Evolutionary conservation across 2,329 filamentous ascomycete genomes (phyloP), one percentile per base, ranked within the genome.

Genomic region (Talaromyces sp.): DNA sequence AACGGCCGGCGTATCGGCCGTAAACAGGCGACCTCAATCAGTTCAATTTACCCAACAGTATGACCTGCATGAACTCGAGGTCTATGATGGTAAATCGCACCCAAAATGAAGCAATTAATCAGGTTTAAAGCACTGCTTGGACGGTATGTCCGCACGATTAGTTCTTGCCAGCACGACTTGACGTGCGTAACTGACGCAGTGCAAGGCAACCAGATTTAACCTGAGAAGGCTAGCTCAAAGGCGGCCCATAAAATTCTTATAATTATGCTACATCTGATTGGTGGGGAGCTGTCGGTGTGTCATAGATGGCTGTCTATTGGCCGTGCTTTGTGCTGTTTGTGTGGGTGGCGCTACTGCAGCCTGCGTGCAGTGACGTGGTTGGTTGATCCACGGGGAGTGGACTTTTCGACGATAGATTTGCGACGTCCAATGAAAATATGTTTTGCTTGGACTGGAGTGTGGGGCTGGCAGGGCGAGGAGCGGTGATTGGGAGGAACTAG

Each of bases 311-410:
- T 42, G 2, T 2, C 28, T 5, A 59, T 59, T 59, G 57, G 57
- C 57, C 37, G 18, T 40, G 6, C 16, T 57, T 14, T 39, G 37
- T 40, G n/a, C 8, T 40, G 23, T 9, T 21, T 42, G 28, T 8
- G 46, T 42, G 58, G n/a, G 39, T 18, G 35, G 46, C 44, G 58
- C 46, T 42, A 39, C 21, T 31, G 58, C 23, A 61, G 21, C 40
- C 18, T 33, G 44, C 23, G 35, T 54, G 25, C 44, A 55, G 59
- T 55, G 48, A 61, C 48, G 48, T 61, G 59, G 59, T 61, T 61
- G 59, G 59, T 25, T 21, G 23, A 61, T 18, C 28, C 59, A 25
- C 11, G 14, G 7, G n/a, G 1, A 33, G 28, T 14, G 44, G 31
- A 21, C 8, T 16, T 16, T 14, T 31, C 2, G 21, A 40, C 21